Base-by-base conservation (phyloP, 2,329 filamentous ascomycete species). In the Periconia macrospinosa region DNA sequence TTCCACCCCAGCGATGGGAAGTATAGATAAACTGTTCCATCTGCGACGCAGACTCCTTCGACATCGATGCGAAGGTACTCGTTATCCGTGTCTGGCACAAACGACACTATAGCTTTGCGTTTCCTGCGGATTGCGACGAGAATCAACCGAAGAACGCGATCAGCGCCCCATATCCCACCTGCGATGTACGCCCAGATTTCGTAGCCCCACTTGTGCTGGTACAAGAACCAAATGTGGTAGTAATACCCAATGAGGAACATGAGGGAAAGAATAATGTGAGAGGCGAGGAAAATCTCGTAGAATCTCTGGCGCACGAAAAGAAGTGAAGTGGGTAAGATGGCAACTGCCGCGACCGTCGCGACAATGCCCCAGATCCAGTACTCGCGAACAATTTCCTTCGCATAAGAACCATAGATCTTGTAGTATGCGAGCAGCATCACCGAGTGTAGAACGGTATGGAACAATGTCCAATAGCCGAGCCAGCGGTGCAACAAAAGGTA, bases 1-100 rank as follows among this genome's bases (percentile, higher is more conserved):
- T 41, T 40, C 14, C 53, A 35, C 47, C 20, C 71, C 2, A 81
- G 57, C 0, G 75, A 76, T 0, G 81, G 80, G 58, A 83, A 81
- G 61, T 81, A 80, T 1, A 76, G 62, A 52, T 79, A 82, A 0
- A 68, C 76, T 47, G 79, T 73, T 52, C 53, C 8, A 52, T 58
- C 67, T 69, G 78, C 41, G 67, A 59, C 8, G 76, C 53, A 2
- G 72, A 75, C 3, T 63, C 62, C 45, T 45, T 49, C 41, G 14
- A 81, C 57, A 47, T 79, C 75, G n/a, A 81, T 60, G 7, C 76
- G 71, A 11, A 79, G 55, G 40, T 74, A 51, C 23, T 55, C 43
- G 15, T 20, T 37, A 19, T 51, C 44, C 3, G 30, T 42, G 3
- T 73, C 66, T 1, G 69, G 73, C 11, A 81, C 57, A 8, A 53